Evolutionary conservation across 2,329 filamentous ascomycete species (phyloP), one percentile per base, ranked within the genome.

Genomic region (Phoma sp.): DNA sequence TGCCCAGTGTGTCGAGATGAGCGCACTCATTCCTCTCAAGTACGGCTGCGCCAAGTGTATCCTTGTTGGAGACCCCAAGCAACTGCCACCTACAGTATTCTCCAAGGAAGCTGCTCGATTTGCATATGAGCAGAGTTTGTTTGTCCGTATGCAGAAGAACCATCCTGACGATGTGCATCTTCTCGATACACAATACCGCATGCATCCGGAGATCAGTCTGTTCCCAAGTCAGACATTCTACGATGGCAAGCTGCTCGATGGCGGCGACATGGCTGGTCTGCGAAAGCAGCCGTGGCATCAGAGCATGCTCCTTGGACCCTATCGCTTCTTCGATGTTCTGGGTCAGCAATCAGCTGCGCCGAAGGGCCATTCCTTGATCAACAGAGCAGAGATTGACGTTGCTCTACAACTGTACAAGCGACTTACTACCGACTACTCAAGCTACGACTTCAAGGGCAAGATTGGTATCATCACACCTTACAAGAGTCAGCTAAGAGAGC

Each of bases 401-500:
- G 93, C 95, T 2, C 83, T 97, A 79, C 85, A 89, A 66, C 81
- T 99, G 10, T 98, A 95, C 72, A 83, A 90, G 37, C 86, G 92
- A 4, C 84, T 99, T 59, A 85, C 84, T 35, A 82, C 81, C 0
- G 93, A 96, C 69, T 93, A 75, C 55, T 62, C 89, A 14, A 78
- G 81, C 3, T 85, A 84, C 58, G 86, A 96, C 65, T 86, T 95
- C 63, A 84, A 82, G 35, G 86, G 89, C 58, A 96, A 96, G 71
- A 89, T 99, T 50, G 95, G 95, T 64, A 93, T 99, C 73, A 99
- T 99, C 71, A 98, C 96, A 0, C 95, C 93, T 0, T 99, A 99
- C 77, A 99, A 98, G 73, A 92, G 91, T 18, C 95, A 99, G 73
- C 79, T 99, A 11, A 86, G 83, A 52, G 88, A 92, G 72, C 81